Evolutionary conservation across 441 rosid genomes (phyloP), one percentile per base, ranked within the genome.

Genomic region (Populus tomentosa): DNA sequence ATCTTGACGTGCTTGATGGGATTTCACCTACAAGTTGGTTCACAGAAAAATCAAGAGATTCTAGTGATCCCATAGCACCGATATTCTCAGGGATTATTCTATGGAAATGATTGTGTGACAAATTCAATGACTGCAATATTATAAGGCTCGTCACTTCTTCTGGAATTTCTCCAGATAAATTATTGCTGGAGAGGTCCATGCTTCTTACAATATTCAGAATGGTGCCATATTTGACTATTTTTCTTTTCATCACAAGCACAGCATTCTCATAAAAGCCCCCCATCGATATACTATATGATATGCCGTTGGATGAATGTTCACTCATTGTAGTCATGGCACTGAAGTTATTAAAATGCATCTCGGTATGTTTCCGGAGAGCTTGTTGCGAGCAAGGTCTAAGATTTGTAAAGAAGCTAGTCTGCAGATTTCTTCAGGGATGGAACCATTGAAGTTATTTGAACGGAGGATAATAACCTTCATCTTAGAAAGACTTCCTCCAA

Each of bases 341-440:
- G 42, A 78, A 66, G 26, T 78, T 78, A 16, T 30, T 30, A 30
- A 81, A 30, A 81, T 5, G 33, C 81, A 78, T 16, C 21, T 35
- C 0, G 81, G 81, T 23, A 78, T 74, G 2, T 4, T 8, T 7
- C 74, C 79, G 6, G 77, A 66, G 0, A 71, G 56, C 10, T 24
- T 33, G 35, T 75, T 74, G 10, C 67, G 62, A 16, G 77, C 63
- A 18, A 75, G 59, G 63, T 87, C 88, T 73, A 85, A 5, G 7
- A 86, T 56, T 33, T 80, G 80, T 18, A 85, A 70, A 21, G 70
- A 73, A 10, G 65, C 10, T 8, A 79, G 69, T 0, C 21, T 5
- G 40, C 83, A 83, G 4, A 87, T 8, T 10, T 42, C 67, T 20
- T 24, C 1, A 75, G 86, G 84, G 16, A 85, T 62, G 2, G n/a